phyloP scores from a whole-genome alignment of 225 moss, liverwort and hornwort genomes.

The Pseudoscleropodium purum region DNA sequence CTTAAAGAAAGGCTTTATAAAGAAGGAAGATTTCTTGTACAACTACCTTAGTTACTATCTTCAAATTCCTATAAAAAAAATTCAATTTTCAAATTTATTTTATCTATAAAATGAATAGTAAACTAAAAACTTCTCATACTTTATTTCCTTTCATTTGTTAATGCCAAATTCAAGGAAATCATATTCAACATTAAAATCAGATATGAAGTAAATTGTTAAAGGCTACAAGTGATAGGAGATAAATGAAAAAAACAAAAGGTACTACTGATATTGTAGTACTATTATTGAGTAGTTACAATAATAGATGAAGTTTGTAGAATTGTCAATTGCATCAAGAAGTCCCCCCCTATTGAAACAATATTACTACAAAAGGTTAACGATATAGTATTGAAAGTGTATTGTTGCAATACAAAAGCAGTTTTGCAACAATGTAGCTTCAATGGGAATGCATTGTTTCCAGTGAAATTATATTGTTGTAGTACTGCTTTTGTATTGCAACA shows the following conservation, averaged over 20 bases:
- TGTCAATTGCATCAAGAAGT: too few species aligned
- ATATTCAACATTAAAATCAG: background rate
- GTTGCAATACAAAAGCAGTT: too few species aligned
- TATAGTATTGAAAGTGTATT: too few species aligned
- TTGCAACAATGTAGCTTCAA: too few species aligned
- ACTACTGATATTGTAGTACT: too few species aligned
- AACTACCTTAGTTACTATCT: too few species aligned
- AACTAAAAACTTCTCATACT: background rate
- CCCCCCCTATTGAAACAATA: too few species aligned
- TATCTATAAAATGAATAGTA: background rate
- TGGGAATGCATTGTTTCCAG: too few species aligned
- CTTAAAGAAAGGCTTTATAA: background rate
- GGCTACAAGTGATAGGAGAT: background rate
- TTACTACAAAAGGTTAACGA: too few species aligned
- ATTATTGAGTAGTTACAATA: background rate
- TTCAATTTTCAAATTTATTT: background rate
- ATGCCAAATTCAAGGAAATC: fast-evolving
- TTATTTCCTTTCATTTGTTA: background rate
- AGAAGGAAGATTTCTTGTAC: background rate
- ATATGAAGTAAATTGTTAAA: background rate
- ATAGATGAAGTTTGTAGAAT: background rate
- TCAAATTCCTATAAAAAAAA: background rate
- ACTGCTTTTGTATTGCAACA: too few species aligned
- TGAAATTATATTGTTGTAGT: too few species aligned
- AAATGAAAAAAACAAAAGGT: background rate